These are phyloP conservation scores for Talaromyces sp. DNA, from an alignment of 2,329 filamentous ascomycete species.

Conservation along the genomic window DNA sequence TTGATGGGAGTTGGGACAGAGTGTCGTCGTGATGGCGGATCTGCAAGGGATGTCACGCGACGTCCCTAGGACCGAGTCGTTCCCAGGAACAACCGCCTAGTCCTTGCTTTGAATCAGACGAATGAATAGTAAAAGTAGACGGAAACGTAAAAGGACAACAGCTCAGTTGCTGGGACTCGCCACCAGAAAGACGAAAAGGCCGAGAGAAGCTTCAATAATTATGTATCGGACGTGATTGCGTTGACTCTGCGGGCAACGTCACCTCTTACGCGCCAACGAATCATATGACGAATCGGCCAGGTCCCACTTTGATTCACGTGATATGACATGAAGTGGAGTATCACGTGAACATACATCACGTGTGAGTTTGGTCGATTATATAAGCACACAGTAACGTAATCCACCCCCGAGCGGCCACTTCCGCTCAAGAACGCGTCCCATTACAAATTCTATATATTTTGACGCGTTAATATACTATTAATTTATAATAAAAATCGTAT, in stretches of 20 bases:
- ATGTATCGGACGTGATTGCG: background rate
- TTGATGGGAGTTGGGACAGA: background rate
- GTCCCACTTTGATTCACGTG: background rate
- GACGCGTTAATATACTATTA: no score
- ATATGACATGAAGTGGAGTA: background rate
- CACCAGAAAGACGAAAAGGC: background rate
- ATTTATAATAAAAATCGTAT: no score
- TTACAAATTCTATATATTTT: no score
- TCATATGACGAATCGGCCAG: background rate
- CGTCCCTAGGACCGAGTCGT: background rate
- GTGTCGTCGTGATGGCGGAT: background rate
- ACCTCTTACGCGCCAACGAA: background rate
- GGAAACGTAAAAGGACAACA: background rate
- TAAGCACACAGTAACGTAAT: background rate
- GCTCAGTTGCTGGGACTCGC: background rate
- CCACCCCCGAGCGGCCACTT: no score
- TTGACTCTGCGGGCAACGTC: background rate
- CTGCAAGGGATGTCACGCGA: constrained; percentile 5
- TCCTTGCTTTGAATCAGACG: background rate
- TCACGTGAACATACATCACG: background rate
- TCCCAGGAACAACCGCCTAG: background rate
- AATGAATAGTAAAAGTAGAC: background rate
- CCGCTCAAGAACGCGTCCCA: no score
- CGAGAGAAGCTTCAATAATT: background rate
- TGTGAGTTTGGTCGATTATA: background rate